These are phyloP conservation scores for Xylaria digitata DNA, from an alignment of 2,329 filamentous ascomycete genomes.

Conservation along the genomic window DNA sequence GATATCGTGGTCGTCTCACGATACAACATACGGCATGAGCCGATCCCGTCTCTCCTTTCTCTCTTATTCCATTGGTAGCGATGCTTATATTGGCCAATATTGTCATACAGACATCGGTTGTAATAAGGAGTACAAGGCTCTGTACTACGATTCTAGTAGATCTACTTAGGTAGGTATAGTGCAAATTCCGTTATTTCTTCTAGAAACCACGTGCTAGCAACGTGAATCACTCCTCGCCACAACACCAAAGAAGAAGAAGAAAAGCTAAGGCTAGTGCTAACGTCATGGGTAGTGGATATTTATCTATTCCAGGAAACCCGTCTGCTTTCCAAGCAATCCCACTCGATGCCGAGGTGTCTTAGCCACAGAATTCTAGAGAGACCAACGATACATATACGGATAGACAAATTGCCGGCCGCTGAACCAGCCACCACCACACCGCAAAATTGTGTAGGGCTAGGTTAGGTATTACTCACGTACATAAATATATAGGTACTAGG, in stretches of 20 bases:
- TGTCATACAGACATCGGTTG: not conserved
- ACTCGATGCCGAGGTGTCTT: not conserved
- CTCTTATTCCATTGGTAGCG: slow-evolving; percentile 10
- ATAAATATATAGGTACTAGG: not conserved
- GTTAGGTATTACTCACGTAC: not conserved
- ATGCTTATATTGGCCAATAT: not conserved
- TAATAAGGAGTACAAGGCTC: slow-evolving; percentile 13
- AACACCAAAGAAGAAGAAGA: not conserved
- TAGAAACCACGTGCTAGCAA: not conserved
- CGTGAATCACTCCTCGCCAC: not conserved
- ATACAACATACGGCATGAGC: slow-evolving; percentile 23
- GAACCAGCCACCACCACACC: not conserved
- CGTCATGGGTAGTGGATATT: slow-evolving; percentile 2
- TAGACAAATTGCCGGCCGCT: slow-evolving; percentile 8
- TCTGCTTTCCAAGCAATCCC: not conserved
- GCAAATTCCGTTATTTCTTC: not conserved
- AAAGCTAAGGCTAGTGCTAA: slow-evolving; percentile 13
- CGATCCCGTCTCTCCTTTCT: not conserved
- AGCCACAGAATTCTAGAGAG: not conserved
- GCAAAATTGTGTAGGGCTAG: not conserved
- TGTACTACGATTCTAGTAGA: not conserved
- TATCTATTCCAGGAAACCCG: not conserved
- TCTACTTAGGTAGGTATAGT: not conserved
- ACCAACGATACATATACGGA: not conserved
- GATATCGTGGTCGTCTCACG: slow-evolving; percentile 16